These are phyloP conservation scores for Ceraceosorus guamensis DNA, from an alignment of 1,284 basidiomycete species.

Conservation along the genomic window DNA sequence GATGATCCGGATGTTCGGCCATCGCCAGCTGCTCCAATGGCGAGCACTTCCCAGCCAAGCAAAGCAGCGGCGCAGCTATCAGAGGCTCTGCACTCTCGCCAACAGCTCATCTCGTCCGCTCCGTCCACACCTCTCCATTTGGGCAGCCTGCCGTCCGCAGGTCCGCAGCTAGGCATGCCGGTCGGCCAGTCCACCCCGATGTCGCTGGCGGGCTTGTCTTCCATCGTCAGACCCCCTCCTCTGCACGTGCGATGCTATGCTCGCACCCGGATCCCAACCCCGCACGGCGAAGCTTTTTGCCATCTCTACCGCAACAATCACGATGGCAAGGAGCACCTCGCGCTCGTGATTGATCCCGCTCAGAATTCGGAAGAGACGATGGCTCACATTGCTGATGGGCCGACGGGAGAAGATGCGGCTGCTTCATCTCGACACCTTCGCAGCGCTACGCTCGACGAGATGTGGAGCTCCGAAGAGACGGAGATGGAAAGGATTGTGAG, in stretches of 20 bases:
- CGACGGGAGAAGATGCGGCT: slow-evolving; percentile 2
- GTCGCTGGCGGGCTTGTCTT: slow-evolving; percentile 18
- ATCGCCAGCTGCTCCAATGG: neutral
- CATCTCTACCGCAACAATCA: slow-evolving; percentile 84
- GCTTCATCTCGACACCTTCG: slow-evolving; percentile 56
- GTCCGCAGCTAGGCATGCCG: too few relatives aligned
- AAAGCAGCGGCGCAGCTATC: neutral
- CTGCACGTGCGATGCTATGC: slow-evolving; percentile 74
- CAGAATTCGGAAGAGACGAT: slow-evolving; percentile 29
- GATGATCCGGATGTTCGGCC: too few relatives aligned
- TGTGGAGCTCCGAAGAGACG: slow-evolving; percentile 80
- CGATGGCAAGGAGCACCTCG: slow-evolving; percentile 90
- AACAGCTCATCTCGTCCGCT: neutral
- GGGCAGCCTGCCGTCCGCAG: neutral
- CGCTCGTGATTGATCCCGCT: slow-evolving; percentile 73
- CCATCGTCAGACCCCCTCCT: slow-evolving; percentile 32
- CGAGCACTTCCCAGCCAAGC: too few relatives aligned
- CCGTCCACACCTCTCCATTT: neutral
- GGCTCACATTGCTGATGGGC: neutral
- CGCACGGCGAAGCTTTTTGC: slow-evolving; percentile 85
- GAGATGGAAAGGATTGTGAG: slow-evolving; percentile 86
- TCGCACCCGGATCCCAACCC: slow-evolving; percentile 91
- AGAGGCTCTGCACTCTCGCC: neutral
- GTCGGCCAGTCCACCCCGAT: slow-evolving; percentile 9
- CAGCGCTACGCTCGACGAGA: slow-evolving; percentile 71